Percentiles rank a stretch among this genome's conserved stretches.
Evolutionary conservation across 2,329 filamentous ascomycete species (phyloP).

Genomic region (Chrysosporium keratinophilum): DNA sequence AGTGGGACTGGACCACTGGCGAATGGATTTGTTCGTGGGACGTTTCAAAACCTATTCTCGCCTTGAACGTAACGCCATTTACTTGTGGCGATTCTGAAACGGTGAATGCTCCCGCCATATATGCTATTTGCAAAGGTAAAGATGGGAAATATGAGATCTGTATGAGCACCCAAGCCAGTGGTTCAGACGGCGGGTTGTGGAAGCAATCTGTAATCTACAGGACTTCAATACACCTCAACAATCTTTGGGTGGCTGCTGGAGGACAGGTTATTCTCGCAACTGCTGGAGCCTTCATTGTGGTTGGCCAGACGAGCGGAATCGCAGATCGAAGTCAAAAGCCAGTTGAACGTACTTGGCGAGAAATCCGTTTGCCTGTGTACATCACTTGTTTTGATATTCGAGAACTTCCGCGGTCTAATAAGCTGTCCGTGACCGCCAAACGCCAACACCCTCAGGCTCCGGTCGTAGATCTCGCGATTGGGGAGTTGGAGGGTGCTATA

Average conservation of each 20-base stretch:
- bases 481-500: slow-evolving; percentile 65
- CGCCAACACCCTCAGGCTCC: slow-evolving; percentile 3
- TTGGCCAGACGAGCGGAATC: slow-evolving; percentile 42
- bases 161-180: slow-evolving; percentile 14
- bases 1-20: slow-evolving; percentile 50
- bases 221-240: slow-evolving; percentile 23
- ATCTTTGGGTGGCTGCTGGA: slow-evolving; percentile 23
- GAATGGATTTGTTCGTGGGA: slow-evolving; percentile 37
- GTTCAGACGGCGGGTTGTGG: slow-evolving; percentile 7
- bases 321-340: slow-evolving; percentile 21
- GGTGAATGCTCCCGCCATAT: slow-evolving; percentile 27
- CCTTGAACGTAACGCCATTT: slow-evolving; percentile 20
- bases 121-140: slow-evolving; percentile 30
- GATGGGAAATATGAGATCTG: slow-evolving; percentile 32
- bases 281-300: slow-evolving; percentile 41
- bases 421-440: slow-evolving; percentile 18
- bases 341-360: slow-evolving; percentile 43
- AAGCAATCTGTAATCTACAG: slow-evolving; percentile 24
- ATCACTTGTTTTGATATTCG: slow-evolving; percentile 59
- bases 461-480: slow-evolving; percentile 64
- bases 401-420: slow-evolving; percentile 22
- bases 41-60: slow-evolving; percentile 29
- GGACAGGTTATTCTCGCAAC: slow-evolving; percentile 32
- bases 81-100: slow-evolving; percentile 18
- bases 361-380: slow-evolving; percentile 48